Conservation (phyloP, 352 stramenopile genomes). For the Phytopythium vexans region DNA sequence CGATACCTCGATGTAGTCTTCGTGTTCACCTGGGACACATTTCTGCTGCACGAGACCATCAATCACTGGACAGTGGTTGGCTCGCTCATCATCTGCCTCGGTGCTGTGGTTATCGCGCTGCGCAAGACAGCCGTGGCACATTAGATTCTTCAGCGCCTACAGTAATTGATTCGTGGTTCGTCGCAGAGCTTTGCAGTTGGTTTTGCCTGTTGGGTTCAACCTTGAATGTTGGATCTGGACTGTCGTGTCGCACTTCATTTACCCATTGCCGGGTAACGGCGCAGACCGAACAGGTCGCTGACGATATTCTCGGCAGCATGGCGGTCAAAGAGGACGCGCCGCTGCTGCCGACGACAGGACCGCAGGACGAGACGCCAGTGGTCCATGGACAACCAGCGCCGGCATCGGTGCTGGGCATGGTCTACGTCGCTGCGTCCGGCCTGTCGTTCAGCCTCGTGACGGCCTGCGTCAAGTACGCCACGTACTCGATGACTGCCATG, state of each 20-base stretch:
- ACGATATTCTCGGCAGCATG: neutral
- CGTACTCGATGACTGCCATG: slow-evolving; percentile 66
- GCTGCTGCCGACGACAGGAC: slow-evolving; percentile 4
- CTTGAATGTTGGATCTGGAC: too few species aligned
- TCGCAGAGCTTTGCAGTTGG: too few species aligned
- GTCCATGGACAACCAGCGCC: slow-evolving; percentile 8
- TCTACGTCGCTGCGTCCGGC: slow-evolving; percentile 53
- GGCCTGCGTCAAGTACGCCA: slow-evolving; percentile 71
- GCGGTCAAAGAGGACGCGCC: slow-evolving; percentile 6
- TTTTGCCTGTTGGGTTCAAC: too few species aligned
- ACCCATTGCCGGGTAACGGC: too few species aligned
- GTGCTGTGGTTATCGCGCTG: slow-evolving; percentile 37
- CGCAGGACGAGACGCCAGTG: neutral
- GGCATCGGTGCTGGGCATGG: slow-evolving; percentile 53
- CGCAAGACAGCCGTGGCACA: slow-evolving; percentile 17
- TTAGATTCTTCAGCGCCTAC: too few species aligned
- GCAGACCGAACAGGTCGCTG: too few species aligned
- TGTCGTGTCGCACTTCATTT: too few species aligned
- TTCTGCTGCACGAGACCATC: slow-evolving; percentile 38
- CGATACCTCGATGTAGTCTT: slow-evolving; percentile 66
- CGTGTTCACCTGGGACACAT: slow-evolving; percentile 61
- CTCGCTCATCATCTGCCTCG: slow-evolving; percentile 34
- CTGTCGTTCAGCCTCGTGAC: slow-evolving; percentile 81
- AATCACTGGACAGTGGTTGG: slow-evolving; percentile 44
- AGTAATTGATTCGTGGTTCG: neutral